These are phyloP conservation scores for Chalara sp. DNA, from an alignment of 2,329 filamentous ascomycete genomes.

Conservation along the genomic window DNA sequence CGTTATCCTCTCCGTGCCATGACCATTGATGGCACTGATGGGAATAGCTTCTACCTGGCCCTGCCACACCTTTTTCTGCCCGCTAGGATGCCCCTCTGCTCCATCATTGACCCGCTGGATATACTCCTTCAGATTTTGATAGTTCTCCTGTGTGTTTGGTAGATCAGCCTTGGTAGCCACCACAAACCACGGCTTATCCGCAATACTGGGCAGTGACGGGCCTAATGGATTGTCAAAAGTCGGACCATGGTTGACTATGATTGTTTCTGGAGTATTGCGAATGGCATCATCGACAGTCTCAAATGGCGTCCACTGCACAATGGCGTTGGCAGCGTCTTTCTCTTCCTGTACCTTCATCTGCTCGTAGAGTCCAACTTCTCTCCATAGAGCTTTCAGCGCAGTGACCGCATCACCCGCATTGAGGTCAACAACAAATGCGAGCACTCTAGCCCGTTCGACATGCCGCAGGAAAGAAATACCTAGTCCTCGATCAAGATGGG, in stretches of 20 bases:
- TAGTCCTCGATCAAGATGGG: slow-evolving; percentile 84
- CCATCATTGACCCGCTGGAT: slow-evolving; percentile 59
- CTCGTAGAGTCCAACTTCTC: slow-evolving; percentile 81
- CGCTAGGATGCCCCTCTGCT: slow-evolving; percentile 64
- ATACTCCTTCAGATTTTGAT: slow-evolving; percentile 61
- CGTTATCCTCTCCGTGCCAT: slow-evolving; percentile 71
- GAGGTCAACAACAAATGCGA: slow-evolving; percentile 91
- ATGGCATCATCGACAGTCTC: slow-evolving; percentile 35
- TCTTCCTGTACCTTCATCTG: slow-evolving; percentile 62
- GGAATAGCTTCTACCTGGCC: slow-evolving; percentile 66
- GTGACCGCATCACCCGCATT: slow-evolving; percentile 69
- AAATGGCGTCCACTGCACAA: slow-evolving; percentile 49
- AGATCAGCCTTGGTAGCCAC: slow-evolving; percentile 90
- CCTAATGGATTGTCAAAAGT: slow-evolving; percentile 19
- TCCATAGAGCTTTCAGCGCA: slow-evolving; percentile 79
- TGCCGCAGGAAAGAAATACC: slow-evolving; percentile 90
- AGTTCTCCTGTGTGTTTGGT: slow-evolving; percentile 72
- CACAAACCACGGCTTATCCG: slow-evolving; percentile 95
- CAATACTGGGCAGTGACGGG: slow-evolving; percentile 44
- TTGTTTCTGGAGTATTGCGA: slow-evolving; percentile 21
- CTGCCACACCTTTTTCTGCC: slow-evolving; percentile 49
- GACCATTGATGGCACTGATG: slow-evolving; percentile 80
- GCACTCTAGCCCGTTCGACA: slow-evolving; percentile 85
- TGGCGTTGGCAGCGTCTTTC: slow-evolving; percentile 58
- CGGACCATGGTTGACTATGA: slow-evolving; percentile 13